Base-by-base conservation (phyloP, 148 eudicot species). In the Rhododendron vialii region DNA sequence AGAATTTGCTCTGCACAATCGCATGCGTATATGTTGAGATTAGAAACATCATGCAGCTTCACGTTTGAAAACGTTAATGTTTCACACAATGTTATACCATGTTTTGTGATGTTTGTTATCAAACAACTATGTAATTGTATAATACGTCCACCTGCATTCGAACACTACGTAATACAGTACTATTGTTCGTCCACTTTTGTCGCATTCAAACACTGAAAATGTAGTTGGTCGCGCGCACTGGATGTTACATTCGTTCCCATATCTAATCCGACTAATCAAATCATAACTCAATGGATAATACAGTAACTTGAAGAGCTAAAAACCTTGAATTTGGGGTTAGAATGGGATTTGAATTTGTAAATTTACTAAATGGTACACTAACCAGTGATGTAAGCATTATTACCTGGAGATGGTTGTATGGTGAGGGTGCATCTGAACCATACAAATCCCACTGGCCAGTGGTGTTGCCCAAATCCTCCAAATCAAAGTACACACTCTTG, bases 371-470 rank as follows among this genome's bases (percentile, higher is more conserved):
- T 6, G 24, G 79, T 67, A 26, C 33, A 13, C 73, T 9, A 65
- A 65, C 18, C 26, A 76, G 41, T 20, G 24, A 20, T 33, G 2
- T 13, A 26, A 79, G 11, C 33, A 63, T 57, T 17, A 80, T 53
- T 84, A 95, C 98, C 99, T 97, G 99, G 83, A 97, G 94, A 41
- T 94, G 57, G 88, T 95, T 95, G 93, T 97, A 97, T 1, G 98
- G 98, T 17, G 98, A 97, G 84, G 98, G 98, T n/a, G 98, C 98
- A 92, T 97, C 98, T n/a, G 98, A 94, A 1, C 99, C 99, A 89
- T 97, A 97, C 88, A 97, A 88, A 91, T 97, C 99, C 98, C 99
- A 97, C 85, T 97, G 98, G 50, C 98, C 98, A 79, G 99, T 95
- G 50, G 99, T 94, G 95, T 97, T 95, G 83, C 94, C 96, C 87